Conservation (phyloP, 257 asterid species). For the Knoxia roxburghii region DNA sequence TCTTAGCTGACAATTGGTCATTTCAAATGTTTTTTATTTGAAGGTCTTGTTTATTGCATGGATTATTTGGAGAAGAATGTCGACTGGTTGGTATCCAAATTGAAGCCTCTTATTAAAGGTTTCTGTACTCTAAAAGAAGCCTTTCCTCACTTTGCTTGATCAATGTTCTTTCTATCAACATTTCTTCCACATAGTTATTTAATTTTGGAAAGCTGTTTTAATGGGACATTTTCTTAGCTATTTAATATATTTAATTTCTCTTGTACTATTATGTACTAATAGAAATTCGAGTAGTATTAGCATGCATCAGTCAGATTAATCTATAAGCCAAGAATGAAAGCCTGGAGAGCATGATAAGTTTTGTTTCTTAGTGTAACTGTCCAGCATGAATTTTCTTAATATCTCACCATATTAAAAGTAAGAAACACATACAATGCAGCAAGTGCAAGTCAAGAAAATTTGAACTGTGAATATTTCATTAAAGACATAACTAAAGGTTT, state of each 20-base stretch:
- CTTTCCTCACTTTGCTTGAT: conserved; percentile 10
- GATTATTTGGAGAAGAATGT: conserved; percentile 90
- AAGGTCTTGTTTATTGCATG: conserved; percentile 97
- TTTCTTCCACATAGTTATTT: background rate
- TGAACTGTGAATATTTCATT: background rate
- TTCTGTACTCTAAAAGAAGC: conserved; percentile 13
- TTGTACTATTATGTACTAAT: background rate
- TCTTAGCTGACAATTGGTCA: background rate
- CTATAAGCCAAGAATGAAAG: background rate
- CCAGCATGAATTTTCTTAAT: background rate
- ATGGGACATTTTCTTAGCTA: background rate
- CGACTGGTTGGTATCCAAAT: conserved; percentile 82
- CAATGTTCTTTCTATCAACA: background rate
- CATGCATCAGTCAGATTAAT: background rate
- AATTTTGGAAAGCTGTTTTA: background rate
- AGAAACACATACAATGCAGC: background rate
- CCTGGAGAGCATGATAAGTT: background rate
- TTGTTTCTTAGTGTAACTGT: too few species aligned
- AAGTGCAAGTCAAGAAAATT: background rate
- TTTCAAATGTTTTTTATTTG: conserved; percentile 9
- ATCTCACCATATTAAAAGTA: background rate
- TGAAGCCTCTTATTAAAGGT: conserved; percentile 86
- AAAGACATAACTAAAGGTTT: background rate
- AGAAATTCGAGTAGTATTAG: background rate
- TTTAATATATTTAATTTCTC: too few species aligned